Base-by-base conservation (phyloP, 805 yeast genomes). In the Saccharomyces eubayanus region DNA sequence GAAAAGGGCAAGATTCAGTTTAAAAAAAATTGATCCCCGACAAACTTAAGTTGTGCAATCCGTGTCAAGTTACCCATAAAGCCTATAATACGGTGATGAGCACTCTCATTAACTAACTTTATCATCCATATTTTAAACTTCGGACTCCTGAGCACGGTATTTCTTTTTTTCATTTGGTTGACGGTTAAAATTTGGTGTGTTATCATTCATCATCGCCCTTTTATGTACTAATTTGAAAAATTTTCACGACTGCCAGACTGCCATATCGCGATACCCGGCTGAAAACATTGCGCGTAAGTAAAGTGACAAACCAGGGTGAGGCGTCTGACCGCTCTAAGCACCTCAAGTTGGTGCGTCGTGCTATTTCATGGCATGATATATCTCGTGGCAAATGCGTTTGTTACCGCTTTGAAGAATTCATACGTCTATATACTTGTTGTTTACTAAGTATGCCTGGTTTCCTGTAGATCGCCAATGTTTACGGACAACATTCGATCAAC, bases 11-110 rank as follows among this genome's bases (percentile, higher is more conserved):
- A 47, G 31, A 50, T 49, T 29, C 28, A 9, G 30, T 31, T 47
- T 50, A 49, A 16, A 31, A 31, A 28, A 21, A 24, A 21, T 40
- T 40, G 31, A 47, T 48, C 52, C 52, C 59, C 62, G 59, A 61
- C 62, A 60, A 66, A 66, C 68, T 66, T 66, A 66, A 66, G 70
- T 65, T 63, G 66, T 64, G 70, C 70, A 61, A 55, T 51, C 27
- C 47, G 43, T 10, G n/a, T 29, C 20, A 28, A 16, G 12, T 28
- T 47, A 5, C 6, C 24, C 21, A 16, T 36, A 16, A 16, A 36
- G 43, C 43, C 6, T 16, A 36, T 36, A 36, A 21, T 36, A 11
- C 20, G 43, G 20, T 36, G 21, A 36, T 36, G 43, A 36, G 43
- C 9, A 16, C 43, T 36, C 43, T 36, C 43, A 36, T 36, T 16